These are phyloP conservation scores for Balamuthia mandrillaris DNA, from an alignment of 208 protist genomes.

Conservation along the genomic window DNA sequence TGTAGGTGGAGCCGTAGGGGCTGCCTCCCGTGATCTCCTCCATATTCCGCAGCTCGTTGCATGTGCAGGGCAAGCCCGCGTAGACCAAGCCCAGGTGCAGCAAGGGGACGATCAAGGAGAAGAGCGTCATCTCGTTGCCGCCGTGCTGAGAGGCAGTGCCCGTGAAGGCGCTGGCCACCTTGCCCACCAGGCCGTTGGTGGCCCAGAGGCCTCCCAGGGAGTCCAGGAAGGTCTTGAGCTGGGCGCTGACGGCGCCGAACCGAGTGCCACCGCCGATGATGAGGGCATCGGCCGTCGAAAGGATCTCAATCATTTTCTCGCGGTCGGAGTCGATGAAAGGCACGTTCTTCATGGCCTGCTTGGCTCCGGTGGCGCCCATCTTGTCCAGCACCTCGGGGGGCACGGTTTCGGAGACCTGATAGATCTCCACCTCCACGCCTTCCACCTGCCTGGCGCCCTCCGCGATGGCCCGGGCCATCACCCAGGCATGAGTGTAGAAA, in stretches of 20 bases:
- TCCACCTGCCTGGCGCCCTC: slow-evolving; percentile 37
- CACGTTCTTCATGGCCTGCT: too few relatives aligned
- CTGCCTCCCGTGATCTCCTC: slow-evolving; percentile 52
- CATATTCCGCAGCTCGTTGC: background rate
- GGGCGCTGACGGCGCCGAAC: slow-evolving; percentile 19
- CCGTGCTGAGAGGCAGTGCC: slow-evolving; percentile 47
- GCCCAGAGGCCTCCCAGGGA: slow-evolving; percentile 35
- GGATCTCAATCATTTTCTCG: too few relatives aligned
- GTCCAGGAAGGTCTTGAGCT: slow-evolving; percentile 47
- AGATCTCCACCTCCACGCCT: slow-evolving; percentile 34
- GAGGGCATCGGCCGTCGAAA: slow-evolving; percentile 36
- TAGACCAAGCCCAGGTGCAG: slow-evolving; percentile 49
- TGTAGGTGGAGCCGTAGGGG: slow-evolving; percentile 61
- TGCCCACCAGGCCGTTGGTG: slow-evolving; percentile 34
- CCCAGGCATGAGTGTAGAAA: slow-evolving; percentile 49
- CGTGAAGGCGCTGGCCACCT: slow-evolving; percentile 36
- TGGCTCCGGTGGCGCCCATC: slow-evolving; percentile 45
- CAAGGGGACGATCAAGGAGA: slow-evolving; percentile 32
- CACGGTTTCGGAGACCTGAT: slow-evolving; percentile 43
- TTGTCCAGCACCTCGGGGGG: slow-evolving; percentile 42
- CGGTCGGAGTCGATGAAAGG: too few relatives aligned
- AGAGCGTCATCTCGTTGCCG: slow-evolving; percentile 44
- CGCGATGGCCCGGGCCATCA: slow-evolving; percentile 49
- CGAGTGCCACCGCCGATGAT: slow-evolving; percentile 38
- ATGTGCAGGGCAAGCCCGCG: slow-evolving; percentile 43